Evolutionary conservation across 2,329 filamentous ascomycete genomes (phyloP).

Genomic region (Venturia nashicola): DNA sequence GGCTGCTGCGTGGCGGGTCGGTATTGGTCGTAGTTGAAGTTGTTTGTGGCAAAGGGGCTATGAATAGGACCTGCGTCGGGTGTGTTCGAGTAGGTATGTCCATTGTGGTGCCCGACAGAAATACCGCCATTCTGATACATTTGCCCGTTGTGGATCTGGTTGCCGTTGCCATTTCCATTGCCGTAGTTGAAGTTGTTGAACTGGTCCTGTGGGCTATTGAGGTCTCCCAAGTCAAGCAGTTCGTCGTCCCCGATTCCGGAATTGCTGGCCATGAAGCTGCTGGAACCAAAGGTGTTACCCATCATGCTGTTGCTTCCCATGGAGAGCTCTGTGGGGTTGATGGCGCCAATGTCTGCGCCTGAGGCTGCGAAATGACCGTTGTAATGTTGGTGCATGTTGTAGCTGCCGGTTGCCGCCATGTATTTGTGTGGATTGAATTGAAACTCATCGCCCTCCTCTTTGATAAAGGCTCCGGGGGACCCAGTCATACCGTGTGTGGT

Average conservation of each 20-base stretch:
- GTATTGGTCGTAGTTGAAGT: conserved; percentile 62
- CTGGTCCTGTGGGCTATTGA: conserved; percentile 23
- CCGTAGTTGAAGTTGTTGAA: conserved; percentile 43
- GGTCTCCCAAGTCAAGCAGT: conserved; percentile 59
- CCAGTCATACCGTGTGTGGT: conserved; percentile 23
- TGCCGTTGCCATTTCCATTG: conserved; percentile 35
- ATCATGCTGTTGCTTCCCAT: conserved; percentile 49
- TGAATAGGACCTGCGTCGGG: conserved; percentile 87
- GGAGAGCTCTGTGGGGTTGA: conserved; percentile 77
- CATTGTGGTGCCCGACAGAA: conserved; percentile 49
- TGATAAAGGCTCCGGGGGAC: conserved; percentile 50
- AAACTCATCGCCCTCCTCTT: conserved; percentile 54
- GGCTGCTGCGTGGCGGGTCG: conserved; percentile 50
- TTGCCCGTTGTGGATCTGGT: conserved; percentile 33
- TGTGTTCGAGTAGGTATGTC: conserved; percentile 66
- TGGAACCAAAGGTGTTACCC: conserved; percentile 36
- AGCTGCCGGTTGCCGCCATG: conserved; percentile 1
- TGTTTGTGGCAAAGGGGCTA: conserved; percentile 63
- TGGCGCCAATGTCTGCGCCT: conserved; percentile 28
- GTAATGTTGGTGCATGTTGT: conserved; percentile 25
- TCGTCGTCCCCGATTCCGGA: conserved; percentile 82
- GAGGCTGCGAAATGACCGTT: conserved; percentile 34
- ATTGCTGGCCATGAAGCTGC: conserved; percentile 64
- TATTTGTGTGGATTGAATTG: conserved; percentile 36
- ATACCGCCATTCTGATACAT: conserved; percentile 29